Base-by-base conservation (phyloP, 2,329 filamentous ascomycete species). In the Ophiostoma sp. region DNA sequence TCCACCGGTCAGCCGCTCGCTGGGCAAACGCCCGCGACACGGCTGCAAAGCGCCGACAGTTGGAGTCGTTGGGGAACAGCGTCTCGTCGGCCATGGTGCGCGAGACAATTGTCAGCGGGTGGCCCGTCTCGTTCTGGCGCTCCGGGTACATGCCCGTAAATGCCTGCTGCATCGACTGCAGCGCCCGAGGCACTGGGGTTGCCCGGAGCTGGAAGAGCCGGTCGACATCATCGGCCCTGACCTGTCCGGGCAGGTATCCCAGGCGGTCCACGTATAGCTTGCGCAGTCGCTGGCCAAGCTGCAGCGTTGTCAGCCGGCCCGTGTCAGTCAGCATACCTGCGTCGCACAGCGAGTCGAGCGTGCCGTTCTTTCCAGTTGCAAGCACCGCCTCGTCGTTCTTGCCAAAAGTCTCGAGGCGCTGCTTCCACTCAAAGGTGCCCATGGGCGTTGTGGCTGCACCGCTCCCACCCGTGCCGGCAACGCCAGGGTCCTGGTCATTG, bases 361-460 rank as follows among this genome's bases (percentile, higher is more conserved):
- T 86, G 72, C 89, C 89, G 0, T 80, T 79, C 7, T 90, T 87
- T 0, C 92, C 92, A 1, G 85, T 79, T 8, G 91, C 90, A 67
- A 93, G 81, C 36, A 90, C 81, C 3, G 93, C 87, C n/a, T 87
- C 85, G 77, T 92, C 89, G 73, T 89, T 82, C 23, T 81, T 77
- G 3, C 89, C 90, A 78, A 97, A 95, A 0, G 90, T 91, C 80
- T 99, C 95, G 67, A 97, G 84, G 66, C 91, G 88, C 72, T 93
- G 87, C 74, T 89, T 84, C 86, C 87, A 89, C 75, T 86, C 83
- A 3, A 87, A 76, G 8, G 81, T 80, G 60, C 80, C 81, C 76
- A 83, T 83, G 48, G 78, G 76, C 54, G 74, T 73, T 10, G 77
- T 75, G 23, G 78, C 76, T 69, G 72, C 72, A 31, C 75, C 71